phyloP scores from a whole-genome alignment of 108 stramenopile genomes.

The Nitzschia putrida region DNA sequence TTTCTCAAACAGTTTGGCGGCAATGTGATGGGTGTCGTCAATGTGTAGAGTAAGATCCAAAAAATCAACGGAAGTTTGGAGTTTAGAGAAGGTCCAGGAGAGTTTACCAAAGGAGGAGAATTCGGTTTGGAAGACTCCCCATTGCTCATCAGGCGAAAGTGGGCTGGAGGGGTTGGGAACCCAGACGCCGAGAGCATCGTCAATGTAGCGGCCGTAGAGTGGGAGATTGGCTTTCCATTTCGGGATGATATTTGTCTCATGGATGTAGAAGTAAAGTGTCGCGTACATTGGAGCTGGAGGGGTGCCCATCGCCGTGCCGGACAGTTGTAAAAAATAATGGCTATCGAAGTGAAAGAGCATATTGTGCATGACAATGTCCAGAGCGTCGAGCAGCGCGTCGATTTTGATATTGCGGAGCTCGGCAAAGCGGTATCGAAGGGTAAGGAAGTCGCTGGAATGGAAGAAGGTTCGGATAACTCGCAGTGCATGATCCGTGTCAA shows the following conservation, averaged over 20 bases:
- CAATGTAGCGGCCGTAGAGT: not conserved
- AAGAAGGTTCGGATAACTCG: constrained; percentile 21
- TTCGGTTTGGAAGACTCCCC: not conserved
- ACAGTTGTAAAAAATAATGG: not conserved
- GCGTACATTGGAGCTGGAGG: constrained; percentile 7
- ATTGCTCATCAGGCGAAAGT: not conserved
- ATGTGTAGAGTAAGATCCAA: not conserved
- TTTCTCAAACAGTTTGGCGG: not conserved
- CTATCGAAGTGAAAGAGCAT: constrained; percentile 25
- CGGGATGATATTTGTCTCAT: not conserved
- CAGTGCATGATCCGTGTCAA: constrained; percentile 31
- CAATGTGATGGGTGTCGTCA: not conserved
- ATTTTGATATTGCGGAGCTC: not conserved
- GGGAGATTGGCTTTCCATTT: not conserved
- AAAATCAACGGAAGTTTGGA: not conserved
- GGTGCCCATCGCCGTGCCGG: constrained; percentile 12
- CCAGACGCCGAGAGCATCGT: not conserved
- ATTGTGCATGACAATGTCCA: constrained; percentile 33
- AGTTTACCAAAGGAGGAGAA: not conserved
- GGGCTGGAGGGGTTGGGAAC: not conserved
- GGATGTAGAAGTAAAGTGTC: not conserved
- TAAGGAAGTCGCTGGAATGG: not conserved
- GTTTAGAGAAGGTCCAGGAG: not conserved
- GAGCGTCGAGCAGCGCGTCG: constrained; percentile 16
- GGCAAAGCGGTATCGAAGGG: not conserved